These are phyloP conservation scores for Neospermospora avenae DNA, from an alignment of 2,329 filamentous ascomycete genomes.

Conservation along the genomic window DNA sequence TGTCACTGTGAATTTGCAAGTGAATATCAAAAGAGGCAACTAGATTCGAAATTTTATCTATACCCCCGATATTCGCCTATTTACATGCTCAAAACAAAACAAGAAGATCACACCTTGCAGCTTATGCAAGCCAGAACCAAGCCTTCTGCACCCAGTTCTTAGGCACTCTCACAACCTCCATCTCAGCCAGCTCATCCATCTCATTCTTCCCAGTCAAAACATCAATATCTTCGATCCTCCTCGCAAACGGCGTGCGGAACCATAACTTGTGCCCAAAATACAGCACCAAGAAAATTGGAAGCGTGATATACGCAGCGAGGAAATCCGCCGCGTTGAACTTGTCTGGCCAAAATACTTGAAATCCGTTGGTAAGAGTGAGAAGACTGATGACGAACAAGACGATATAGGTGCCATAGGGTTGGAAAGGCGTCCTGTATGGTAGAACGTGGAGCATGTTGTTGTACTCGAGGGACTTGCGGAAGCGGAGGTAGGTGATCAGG, in stretches of 20 bases:
- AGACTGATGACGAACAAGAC: constrained; percentile 53
- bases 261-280: constrained; percentile 59
- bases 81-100: too few relatives aligned
- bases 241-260: constrained; percentile 43
- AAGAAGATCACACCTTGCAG: not conserved
- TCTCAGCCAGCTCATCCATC: constrained; percentile 49
- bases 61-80: not conserved
- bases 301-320: constrained; percentile 58
- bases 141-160: constrained; percentile 49
- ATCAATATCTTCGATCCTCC: constrained; percentile 50
- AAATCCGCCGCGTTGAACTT: constrained; percentile 64
- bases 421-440: constrained; percentile 42
- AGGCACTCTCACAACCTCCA: constrained; percentile 46
- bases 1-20: not conserved
- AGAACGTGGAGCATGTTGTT: constrained; percentile 49
- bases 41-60: not conserved
- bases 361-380: constrained; percentile 71
- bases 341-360: constrained; percentile 66
- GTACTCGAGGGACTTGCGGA: constrained; percentile 52
- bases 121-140: constrained; percentile 48
- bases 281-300: constrained; percentile 57
- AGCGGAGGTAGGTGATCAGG: constrained; percentile 55
- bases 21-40: not conserved
- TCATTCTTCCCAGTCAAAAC: constrained; percentile 56
- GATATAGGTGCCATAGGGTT: constrained; percentile 14